A percentile compares a stretch with the other conserved stretches of the same genome.
phyloP scores from a whole-genome alignment of 2,329 filamentous ascomycete genomes.

The Xylaria arbuscula region DNA sequence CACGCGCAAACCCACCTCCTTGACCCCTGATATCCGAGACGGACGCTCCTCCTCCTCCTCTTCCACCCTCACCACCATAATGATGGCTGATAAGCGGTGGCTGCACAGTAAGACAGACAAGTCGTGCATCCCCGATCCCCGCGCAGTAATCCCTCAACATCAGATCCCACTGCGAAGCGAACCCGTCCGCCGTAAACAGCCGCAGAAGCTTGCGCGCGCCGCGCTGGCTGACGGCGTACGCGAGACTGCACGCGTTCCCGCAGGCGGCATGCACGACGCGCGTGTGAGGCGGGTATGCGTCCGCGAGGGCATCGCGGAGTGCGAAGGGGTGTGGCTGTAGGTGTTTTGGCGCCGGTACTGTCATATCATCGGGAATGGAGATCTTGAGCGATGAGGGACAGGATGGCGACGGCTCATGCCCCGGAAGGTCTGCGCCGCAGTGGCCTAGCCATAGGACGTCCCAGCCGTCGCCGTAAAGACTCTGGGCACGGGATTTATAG shows the following conservation, averaged over 20 bases:
- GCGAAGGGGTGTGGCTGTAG: conserved; percentile 46
- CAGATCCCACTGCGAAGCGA: conserved; percentile 47
- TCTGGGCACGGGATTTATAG: background rate
- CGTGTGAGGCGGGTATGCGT: conserved; percentile 50
- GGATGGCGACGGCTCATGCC: background rate
- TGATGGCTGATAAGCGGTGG: conserved; percentile 47
- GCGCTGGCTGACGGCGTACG: conserved; percentile 53
- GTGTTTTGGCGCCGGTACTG: conserved; percentile 44
- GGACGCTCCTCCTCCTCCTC: conserved; percentile 17
- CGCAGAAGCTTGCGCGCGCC: conserved; percentile 54
- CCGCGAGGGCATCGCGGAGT: conserved; percentile 38
- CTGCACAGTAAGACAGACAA: conserved; percentile 46
- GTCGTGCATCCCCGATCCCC: conserved; percentile 26
- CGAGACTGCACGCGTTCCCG: conserved; percentile 52
- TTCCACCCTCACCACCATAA: conserved; percentile 33
- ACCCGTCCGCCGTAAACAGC: conserved; percentile 44
- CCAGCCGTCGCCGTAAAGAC: conserved; percentile 42
- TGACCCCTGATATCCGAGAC: conserved; percentile 45
- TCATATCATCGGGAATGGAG: conserved; percentile 37
- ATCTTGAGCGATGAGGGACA: conserved; percentile 32
- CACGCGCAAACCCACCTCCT: conserved; percentile 43
- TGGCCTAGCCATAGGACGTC: conserved; percentile 47
- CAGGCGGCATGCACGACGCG: conserved; percentile 51
- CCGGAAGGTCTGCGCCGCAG: conserved; percentile 42
- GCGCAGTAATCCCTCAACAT: conserved; percentile 46